Evolutionary conservation across 2,329 filamentous ascomycete genomes (phyloP).

Genomic region (Cytospora mali): DNA sequence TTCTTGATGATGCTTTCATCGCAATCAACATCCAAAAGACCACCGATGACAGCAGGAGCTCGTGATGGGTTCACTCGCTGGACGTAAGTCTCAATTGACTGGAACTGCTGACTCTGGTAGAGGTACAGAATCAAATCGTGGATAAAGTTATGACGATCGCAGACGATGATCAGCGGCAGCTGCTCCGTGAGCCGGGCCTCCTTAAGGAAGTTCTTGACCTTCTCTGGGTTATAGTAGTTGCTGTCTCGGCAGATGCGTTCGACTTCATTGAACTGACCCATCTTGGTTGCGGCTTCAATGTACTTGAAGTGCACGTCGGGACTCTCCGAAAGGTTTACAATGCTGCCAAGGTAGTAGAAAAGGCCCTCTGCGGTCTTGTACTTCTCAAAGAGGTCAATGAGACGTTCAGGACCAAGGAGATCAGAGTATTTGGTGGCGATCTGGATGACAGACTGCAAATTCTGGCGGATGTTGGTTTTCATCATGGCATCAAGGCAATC

Average conservation of each 20-base stretch:
- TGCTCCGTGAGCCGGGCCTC: slow-evolving; percentile 91
- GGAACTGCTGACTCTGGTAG: slow-evolving; percentile 99
- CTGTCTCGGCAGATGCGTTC: slow-evolving; percentile 96
- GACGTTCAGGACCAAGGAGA: slow-evolving; percentile 79
- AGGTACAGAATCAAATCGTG: slow-evolving; percentile 95
- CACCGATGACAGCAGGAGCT: slow-evolving; percentile 90
- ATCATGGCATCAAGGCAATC: slow-evolving; percentile 97
- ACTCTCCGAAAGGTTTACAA: slow-evolving; percentile 96
- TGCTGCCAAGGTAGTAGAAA: slow-evolving; percentile 97
- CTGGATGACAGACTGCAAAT: slow-evolving; percentile 90
- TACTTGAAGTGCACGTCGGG: slow-evolving; percentile 99
- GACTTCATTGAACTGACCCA: slow-evolving; percentile 92
- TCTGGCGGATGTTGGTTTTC: slow-evolving; percentile 94
- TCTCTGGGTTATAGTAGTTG: slow-evolving; percentile 86
- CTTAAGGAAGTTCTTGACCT: slow-evolving; percentile 99
- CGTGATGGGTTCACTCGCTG: slow-evolving; percentile 92
- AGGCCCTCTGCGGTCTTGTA: slow-evolving; percentile 96
- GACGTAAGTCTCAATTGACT: slow-evolving; percentile 97
- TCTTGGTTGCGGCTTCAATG: slow-evolving; percentile 92
- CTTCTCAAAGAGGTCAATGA: slow-evolving; percentile 96
- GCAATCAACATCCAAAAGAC: slow-evolving; percentile 93
- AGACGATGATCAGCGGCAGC: slow-evolving; percentile 95
- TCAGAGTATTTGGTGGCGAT: slow-evolving; percentile 98
- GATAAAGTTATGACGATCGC: slow-evolving; percentile 98
- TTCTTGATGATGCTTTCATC: slow-evolving; percentile 96